These are phyloP conservation scores for Yamadazyma epiphylla DNA, from an alignment of 1,139 yeast genomes.

Conservation along the genomic window DNA sequence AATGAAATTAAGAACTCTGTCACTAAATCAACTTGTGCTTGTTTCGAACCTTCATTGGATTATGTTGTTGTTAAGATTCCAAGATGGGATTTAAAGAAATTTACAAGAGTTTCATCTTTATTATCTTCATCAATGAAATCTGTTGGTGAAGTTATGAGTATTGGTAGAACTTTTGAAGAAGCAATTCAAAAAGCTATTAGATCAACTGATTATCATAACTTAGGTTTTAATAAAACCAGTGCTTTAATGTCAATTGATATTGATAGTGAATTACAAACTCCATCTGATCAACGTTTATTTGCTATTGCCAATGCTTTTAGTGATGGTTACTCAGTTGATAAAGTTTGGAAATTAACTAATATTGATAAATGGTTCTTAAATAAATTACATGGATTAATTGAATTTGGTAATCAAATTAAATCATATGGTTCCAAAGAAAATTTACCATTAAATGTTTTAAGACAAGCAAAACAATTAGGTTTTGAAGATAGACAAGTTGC, in stretches of 20 bases:
- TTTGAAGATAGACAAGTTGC: conserved; percentile 98
- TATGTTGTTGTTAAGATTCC: conserved; percentile 98
- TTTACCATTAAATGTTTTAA: conserved; percentile 57
- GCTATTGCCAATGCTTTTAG: conserved; percentile 92
- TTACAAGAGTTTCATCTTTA: conserved; percentile 85
- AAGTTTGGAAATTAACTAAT: conserved; percentile 87
- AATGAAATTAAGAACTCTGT: conserved; percentile 92
- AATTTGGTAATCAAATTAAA: conserved; percentile 62
- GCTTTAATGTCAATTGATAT: conserved; percentile 87
- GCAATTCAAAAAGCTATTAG: conserved; percentile 97
- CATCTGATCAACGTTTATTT: conserved; percentile 93
- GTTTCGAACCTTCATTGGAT: conserved; percentile 97
- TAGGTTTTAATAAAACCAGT: conserved; percentile 88
- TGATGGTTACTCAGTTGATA: conserved; percentile 86
- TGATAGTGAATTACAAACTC: conserved; percentile 88
- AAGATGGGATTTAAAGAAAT: conserved; percentile 97
- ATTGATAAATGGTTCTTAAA: conserved; percentile 97
- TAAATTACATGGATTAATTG: conserved; percentile 71
- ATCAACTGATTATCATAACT: conserved; percentile 90
- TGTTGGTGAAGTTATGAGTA: conserved; percentile 98
- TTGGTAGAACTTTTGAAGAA: conserved; percentile 97
- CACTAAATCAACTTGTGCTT: conserved; percentile 91
- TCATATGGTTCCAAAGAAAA: conserved; percentile 57
- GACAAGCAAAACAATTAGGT: conserved; percentile 94
- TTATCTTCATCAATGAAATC: conserved; percentile 96